Base-by-base conservation (phyloP, 1,284 basidiomycete species). In the Stygiomarasmius scandens region DNA sequence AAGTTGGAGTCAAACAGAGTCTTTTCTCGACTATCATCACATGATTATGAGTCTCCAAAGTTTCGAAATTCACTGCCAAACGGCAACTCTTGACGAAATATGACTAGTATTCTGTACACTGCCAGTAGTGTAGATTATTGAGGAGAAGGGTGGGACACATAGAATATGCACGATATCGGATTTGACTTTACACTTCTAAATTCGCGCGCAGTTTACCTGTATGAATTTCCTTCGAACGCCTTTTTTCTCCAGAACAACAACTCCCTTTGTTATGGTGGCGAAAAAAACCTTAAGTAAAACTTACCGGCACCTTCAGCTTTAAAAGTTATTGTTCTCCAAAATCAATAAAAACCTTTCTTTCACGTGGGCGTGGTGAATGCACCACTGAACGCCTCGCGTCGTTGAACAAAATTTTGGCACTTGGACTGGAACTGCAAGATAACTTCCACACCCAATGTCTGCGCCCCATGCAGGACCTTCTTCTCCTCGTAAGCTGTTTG, bases 401-500 rank as follows among this genome's bases (percentile, higher is more conserved):
- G 20, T 32, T n/a, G 22, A 10, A 32, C 29, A 20, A n/a, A n/a
- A 29, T 25, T 34, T n/a, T 16, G 12, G 24, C 12, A 12, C 19
- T 43, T 43, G 12, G 22, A 36, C 27, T n/a, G 11, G 12, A 22
- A 20, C 27, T 32, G 27, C 52, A 46, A 16, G 12, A 22, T 34
- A 46, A 46, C 25, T 34, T 23, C 29, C 16, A 14, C 49, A 19
- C 41, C 36, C 50, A 20, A 61, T 54, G 57, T 22, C 54, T 25
- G 44, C 51, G 24, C 49, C 61, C 29, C 43, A 49, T 34, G 52
- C 52, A 23, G 52, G 52, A 12, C 49, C 59, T 46, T 59, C 55
- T 8, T 29, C 50, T 16, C 36, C 45, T 12, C 57, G 56, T 14
- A 61, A 61, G 22, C 63, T 75, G 19, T 68, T 66, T 51, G 77